phyloP scores from a whole-genome alignment of 179 eudicot species.

The Drosera spatulata region DNA sequence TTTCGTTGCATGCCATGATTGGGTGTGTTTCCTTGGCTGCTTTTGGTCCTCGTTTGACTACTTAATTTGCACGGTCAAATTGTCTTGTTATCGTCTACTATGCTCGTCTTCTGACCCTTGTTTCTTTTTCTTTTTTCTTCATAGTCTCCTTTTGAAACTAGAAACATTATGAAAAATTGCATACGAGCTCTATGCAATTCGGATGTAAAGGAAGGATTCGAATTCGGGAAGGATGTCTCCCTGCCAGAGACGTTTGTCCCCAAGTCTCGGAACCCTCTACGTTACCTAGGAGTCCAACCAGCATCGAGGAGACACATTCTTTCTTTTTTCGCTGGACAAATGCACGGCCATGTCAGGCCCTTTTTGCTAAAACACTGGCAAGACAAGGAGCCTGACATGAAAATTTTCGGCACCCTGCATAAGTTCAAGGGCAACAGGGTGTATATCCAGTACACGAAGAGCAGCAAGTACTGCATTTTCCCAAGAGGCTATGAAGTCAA shows the following conservation, averaged over 20 bases:
- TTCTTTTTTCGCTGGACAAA: slow-evolving; percentile 50
- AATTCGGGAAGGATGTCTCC: slow-evolving; percentile 45
- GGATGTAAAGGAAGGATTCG: slow-evolving; percentile 33
- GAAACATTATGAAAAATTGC: slow-evolving; percentile 27
- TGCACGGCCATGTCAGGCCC: slow-evolving; percentile 50
- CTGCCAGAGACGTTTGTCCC: slow-evolving; percentile 40
- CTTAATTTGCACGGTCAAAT: no score
- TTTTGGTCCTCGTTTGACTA: no score
- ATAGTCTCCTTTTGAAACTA: slow-evolving; percentile 54
- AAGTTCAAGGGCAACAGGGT: slow-evolving; percentile 26
- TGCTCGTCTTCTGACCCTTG: no score
- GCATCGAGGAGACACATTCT: slow-evolving; percentile 29
- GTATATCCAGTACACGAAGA: slow-evolving; percentile 39
- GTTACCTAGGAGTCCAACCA: slow-evolving; percentile 31
- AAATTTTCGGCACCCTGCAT: slow-evolving; percentile 26
- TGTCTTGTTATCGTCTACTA: no score
- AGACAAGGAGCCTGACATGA: slow-evolving; percentile 38
- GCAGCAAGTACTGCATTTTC: slow-evolving; percentile 45
- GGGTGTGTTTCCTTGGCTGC: slow-evolving; percentile 22
- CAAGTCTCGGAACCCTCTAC: slow-evolving; percentile 23
- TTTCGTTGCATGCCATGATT: slow-evolving; percentile 54
- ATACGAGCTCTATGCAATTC: slow-evolving; percentile 54
- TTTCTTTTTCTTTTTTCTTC: background rate
- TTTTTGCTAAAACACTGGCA: slow-evolving; percentile 39
- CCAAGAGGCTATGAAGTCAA: slow-evolving; percentile 48